These are phyloP conservation scores for Flammula alnicola DNA, from an alignment of 1,284 basidiomycete genomes.

Conservation along the genomic window DNA sequence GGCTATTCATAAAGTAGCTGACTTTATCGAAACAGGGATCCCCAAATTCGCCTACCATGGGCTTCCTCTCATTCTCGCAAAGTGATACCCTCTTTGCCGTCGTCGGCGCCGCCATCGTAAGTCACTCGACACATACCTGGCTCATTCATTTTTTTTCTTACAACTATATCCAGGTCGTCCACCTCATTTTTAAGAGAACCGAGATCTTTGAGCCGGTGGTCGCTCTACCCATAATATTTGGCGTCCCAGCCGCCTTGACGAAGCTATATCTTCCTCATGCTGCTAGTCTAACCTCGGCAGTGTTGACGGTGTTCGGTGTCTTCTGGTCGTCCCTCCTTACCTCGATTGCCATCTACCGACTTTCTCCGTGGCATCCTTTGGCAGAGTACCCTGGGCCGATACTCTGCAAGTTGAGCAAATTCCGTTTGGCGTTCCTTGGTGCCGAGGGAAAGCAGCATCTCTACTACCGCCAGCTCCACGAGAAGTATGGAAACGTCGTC, in stretches of 20 bases:
- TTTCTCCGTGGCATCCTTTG: slow-evolving; percentile 54
- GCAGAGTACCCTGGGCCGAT: slow-evolving; percentile 48
- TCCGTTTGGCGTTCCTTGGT: slow-evolving; percentile 37
- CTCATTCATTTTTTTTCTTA: neutral
- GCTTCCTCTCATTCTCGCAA: slow-evolving; percentile 10
- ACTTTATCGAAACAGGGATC: neutral
- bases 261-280: slow-evolving; percentile 24
- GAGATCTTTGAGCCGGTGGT: slow-evolving; percentile 34
- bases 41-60: neutral
- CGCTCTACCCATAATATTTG: slow-evolving; percentile 29
- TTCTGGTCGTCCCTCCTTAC: slow-evolving; percentile 32
- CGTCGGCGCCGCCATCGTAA: slow-evolving; percentile 19
- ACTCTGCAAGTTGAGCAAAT: slow-evolving; percentile 41
- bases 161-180: slow-evolving; percentile 27
- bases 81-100: slow-evolving; percentile 18
- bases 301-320: slow-evolving; percentile 21
- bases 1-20: neutral
- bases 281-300: slow-evolving; percentile 16
- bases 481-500: slow-evolving; percentile 48
- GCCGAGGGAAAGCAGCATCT: slow-evolving; percentile 41
- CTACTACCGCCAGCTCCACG: slow-evolving; percentile 39
- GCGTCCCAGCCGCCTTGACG: slow-evolving; percentile 29
- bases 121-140: neutral
- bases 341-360: slow-evolving; percentile 45
- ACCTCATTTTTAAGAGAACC: slow-evolving; percentile 37